Evolutionary conservation across 2,329 filamentous ascomycete genomes (phyloP), one percentile per base, ranked within the genome.

Genomic region (Aureobasidium sp.): DNA sequence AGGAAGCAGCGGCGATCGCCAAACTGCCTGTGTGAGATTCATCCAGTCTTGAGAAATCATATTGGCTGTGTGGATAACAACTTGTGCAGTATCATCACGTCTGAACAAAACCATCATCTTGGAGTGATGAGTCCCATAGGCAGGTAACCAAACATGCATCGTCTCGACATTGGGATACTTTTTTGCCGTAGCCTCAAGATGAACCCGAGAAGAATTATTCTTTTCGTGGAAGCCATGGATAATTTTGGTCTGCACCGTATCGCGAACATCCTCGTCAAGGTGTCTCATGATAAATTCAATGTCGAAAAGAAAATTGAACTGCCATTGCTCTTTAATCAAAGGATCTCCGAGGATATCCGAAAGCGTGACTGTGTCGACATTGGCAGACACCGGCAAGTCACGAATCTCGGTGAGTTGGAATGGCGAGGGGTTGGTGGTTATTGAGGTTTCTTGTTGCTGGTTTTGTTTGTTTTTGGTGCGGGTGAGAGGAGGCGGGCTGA

Each of bases 31-130:
- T 0, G 87, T 89, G 88, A 96, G 89, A 67, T 94, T 94, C 1
- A 80, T 82, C 91, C 91, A 96, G 72, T 96, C 91, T 61, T 87
- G 85, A 4, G 81, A 70, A n/a, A 96, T 93, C 87, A 96, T 91
- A 68, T 96, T 96, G 20, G 91, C 90, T 0, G 91, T 96, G 68
- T 95, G 90, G 34, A 96, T 91, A 62, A 95, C 75, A 6, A 96
- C 77, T 74, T 95, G 88, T 0, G 87, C 89, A 0, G 81, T 84
- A 65, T 88, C 85, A 70, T 96, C 90, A 71, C 89, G 86, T 5
- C 89, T 83, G 64, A 96, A 79, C 4, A 96, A 74, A n/a, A 96
- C 78, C 73, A 96, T 83, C 89, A 96, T 94, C 74, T 96, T 94
- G 14, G 88, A 82, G 70, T 87, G 91, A 73, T 96, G 91, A 0